Percentiles rank a stretch among this genome's conserved stretches.
Conservation (phyloP, 1,284 basidiomycete genomes). For the Mycena citricolor region DNA sequence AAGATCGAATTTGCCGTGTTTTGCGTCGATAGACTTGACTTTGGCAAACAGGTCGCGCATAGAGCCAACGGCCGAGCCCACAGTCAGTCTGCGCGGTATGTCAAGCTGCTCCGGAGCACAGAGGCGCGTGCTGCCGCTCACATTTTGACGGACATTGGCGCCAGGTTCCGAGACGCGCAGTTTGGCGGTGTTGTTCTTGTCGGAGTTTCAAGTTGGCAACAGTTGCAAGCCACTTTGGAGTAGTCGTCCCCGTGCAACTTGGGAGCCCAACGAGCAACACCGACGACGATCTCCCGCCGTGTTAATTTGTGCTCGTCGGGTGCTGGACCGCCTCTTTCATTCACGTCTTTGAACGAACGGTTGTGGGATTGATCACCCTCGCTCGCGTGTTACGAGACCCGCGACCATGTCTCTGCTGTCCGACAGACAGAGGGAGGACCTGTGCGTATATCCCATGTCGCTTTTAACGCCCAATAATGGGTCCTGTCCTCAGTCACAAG, state of each 20-base stretch:
- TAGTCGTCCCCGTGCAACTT: no score
- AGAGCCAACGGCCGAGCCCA: constrained; percentile 83
- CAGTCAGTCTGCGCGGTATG: constrained; percentile 63
- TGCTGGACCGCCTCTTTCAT: constrained; percentile 1
- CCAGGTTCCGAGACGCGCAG: no score
- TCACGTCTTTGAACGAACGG: not conserved
- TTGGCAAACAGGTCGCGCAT: constrained; percentile 78
- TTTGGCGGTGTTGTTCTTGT: no score
- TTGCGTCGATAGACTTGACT: constrained; percentile 83
- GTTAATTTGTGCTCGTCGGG: no score
- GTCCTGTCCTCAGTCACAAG: constrained; percentile 54
- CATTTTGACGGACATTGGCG: constrained; percentile 23
- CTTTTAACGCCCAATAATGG: constrained; percentile 9
- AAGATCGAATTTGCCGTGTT: constrained; percentile 93
- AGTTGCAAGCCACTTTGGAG: no score
- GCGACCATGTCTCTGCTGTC: constrained; percentile 56
- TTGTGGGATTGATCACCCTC: constrained; percentile 1
- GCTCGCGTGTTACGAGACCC: constrained; percentile 10
- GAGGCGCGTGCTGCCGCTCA: constrained; percentile 12
- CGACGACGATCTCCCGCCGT: no score
- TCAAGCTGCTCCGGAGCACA: constrained; percentile 7
- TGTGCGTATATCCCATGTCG: constrained; percentile 49
- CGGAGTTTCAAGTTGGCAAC: no score
- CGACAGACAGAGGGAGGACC: constrained; percentile 80
- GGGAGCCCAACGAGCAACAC: no score